A percentile compares a stretch with the other conserved stretches of the same genome.
Evolutionary conservation across 2,329 filamentous ascomycete genomes (phyloP).

Genomic region (Alternaria angustiovoidea): DNA sequence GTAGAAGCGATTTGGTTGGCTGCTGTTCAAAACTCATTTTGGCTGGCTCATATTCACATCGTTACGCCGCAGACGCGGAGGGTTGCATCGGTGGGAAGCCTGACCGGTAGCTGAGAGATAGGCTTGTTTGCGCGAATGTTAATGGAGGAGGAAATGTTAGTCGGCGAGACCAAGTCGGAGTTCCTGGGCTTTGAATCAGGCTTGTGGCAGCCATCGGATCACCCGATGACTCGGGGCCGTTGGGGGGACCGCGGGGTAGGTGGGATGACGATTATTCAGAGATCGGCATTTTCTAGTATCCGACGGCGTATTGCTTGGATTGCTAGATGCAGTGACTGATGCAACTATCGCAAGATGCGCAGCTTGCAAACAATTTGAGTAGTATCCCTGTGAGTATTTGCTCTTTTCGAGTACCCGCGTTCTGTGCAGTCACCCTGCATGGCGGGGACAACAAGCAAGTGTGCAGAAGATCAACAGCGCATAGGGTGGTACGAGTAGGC

Average conservation of each 20-base stretch:
- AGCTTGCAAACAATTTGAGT: neutral
- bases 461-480: constrained; percentile 3
- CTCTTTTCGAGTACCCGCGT: neutral
- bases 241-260: constrained; percentile 28
- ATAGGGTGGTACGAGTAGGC: neutral
- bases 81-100: constrained; percentile 15
- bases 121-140: constrained; percentile 16
- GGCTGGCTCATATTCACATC: neutral
- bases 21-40: neutral
- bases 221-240: constrained; percentile 24
- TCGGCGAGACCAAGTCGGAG: constrained; percentile 7
- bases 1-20: neutral
- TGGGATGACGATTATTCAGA: constrained; percentile 20
- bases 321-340: neutral
- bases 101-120: constrained; percentile 13
- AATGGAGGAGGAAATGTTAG: constrained; percentile 12
- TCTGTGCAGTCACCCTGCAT: constrained; percentile 13
- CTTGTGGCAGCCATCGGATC: constrained; percentile 14
- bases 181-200: constrained; percentile 2
- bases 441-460: neutral
- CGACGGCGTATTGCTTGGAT: neutral
- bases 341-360: neutral
- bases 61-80: constrained; percentile 15
- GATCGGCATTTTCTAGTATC: constrained; percentile 17
- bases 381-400: neutral